Percentiles rank a stretch among this genome's conserved stretches.
These are phyloP conservation scores for Fusarium beomiforme DNA, from an alignment of 2,329 filamentous ascomycete species.

Conservation along the genomic window DNA sequence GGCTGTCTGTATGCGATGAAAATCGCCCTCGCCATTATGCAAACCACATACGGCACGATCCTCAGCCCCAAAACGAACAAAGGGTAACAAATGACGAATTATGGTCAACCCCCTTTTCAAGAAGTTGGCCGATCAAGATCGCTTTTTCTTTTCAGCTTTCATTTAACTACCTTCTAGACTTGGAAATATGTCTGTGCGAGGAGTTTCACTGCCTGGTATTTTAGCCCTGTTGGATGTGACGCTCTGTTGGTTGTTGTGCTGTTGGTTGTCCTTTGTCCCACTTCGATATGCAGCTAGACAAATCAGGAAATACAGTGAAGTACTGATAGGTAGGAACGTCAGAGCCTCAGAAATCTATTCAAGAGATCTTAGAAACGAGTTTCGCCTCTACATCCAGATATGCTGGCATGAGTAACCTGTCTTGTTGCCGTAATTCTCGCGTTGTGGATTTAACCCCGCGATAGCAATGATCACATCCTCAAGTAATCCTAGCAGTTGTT, in stretches of 20 bases:
- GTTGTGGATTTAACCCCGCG: no score
- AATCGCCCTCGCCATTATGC: no score
- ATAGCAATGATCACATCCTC: not conserved
- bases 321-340: accelerated
- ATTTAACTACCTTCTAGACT: not conserved
- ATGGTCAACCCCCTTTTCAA: not conserved
- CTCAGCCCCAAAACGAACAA: no score
- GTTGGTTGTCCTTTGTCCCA: not conserved
- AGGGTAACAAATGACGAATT: accelerated
- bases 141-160: not conserved
- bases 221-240: not conserved
- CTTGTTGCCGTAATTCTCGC: no score
- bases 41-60: no score
- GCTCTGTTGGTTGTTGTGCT: not conserved
- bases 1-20: no score
- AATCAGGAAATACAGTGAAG: not conserved
- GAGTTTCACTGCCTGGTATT: accelerated
- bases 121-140: not conserved
- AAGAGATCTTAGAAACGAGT: not conserved
- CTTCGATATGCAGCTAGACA: not conserved
- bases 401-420: no score
- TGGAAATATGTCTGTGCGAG: accelerated
- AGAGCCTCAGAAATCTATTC: accelerated
- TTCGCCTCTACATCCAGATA: no score
- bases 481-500: accelerated